phyloP scores from a whole-genome alignment of 257 asterid genomes.

The Ilex asprella region DNA sequence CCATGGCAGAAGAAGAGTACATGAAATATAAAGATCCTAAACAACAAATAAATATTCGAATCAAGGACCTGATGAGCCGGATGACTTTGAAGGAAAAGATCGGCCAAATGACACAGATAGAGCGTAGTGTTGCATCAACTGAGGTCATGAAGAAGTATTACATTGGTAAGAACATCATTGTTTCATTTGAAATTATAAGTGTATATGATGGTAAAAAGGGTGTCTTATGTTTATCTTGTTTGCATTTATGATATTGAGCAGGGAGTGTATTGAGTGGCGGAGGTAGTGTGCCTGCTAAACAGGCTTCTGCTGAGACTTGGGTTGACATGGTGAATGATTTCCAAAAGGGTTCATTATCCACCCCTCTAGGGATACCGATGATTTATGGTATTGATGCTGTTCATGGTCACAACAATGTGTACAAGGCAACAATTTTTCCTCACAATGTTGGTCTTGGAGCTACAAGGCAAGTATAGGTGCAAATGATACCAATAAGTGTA shows the following conservation, averaged over 20 bases:
- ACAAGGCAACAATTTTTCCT: slow-evolving; percentile 57
- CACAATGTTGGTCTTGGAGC: slow-evolving; percentile 72
- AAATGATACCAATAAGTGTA: neutral
- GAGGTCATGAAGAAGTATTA: slow-evolving; percentile 41
- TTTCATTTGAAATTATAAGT: neutral
- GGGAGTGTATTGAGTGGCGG: slow-evolving; percentile 76
- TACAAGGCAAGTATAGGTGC: slow-evolving; percentile 37
- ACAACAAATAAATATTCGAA: slow-evolving; percentile 27
- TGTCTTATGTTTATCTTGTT: neutral
- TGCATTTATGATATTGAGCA: slow-evolving; percentile 7
- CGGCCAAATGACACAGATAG: slow-evolving; percentile 68
- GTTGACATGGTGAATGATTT: slow-evolving; percentile 54
- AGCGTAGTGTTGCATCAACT: slow-evolving; percentile 41
- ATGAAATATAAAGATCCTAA: slow-evolving; percentile 51
- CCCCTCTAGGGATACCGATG: slow-evolving; percentile 60
- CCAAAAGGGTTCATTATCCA: slow-evolving; percentile 57
- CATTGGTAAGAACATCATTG: slow-evolving; percentile 29
- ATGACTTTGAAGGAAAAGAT: slow-evolving; percentile 60
- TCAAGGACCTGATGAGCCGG: slow-evolving; percentile 36
- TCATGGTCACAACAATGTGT: slow-evolving; percentile 58
- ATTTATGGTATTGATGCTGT: slow-evolving; percentile 68
- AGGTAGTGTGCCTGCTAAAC: slow-evolving; percentile 52
- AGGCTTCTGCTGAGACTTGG: slow-evolving; percentile 54
- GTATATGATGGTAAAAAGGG: neutral
- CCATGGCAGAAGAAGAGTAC: slow-evolving; percentile 42